A percentile compares a stretch with the other conserved stretches of the same genome.
These are phyloP conservation scores for Carex kokanica DNA, from an alignment of 176 grass and related monocot species.

Conservation along the genomic window DNA sequence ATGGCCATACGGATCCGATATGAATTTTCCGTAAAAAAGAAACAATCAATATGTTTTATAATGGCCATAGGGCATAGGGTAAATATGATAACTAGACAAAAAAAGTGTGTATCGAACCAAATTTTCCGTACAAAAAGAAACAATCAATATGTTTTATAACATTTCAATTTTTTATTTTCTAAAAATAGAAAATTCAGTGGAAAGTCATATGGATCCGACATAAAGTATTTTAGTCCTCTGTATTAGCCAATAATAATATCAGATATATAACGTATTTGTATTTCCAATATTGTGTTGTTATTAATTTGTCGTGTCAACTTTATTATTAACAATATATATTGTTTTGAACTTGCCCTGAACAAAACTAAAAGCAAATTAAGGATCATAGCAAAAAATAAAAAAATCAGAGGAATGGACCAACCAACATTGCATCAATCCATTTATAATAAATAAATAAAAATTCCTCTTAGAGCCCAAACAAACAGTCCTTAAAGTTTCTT, in stretches of 20 bases:
- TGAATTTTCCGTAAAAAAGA: no score
- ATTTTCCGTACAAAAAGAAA: no score
- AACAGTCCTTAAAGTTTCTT: conserved; percentile 1
- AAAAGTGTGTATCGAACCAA: no score
- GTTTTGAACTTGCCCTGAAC: neutral
- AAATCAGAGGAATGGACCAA: neutral
- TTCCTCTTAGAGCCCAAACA: neutral
- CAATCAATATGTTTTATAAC: no score
- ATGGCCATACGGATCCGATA: no score
- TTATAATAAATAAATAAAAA: neutral
- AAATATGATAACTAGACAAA: no score
- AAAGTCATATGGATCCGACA: neutral
- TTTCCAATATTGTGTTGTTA: neutral
- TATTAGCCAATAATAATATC: conserved; percentile 1
- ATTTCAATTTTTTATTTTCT: no score
- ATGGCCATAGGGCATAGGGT: no score
- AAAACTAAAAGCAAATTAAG: neutral
- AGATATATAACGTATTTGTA: neutral
- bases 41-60: no score
- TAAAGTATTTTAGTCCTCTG: neutral
- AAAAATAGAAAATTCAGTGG: no score
- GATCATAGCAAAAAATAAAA: conserved; percentile 5
- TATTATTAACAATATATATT: neutral
- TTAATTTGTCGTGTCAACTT: neutral
- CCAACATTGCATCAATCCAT: neutral